These are phyloP conservation scores for Cinnamomum micranthum DNA, from an alignment of 164 flowering plant species.

Conservation along the genomic window DNA sequence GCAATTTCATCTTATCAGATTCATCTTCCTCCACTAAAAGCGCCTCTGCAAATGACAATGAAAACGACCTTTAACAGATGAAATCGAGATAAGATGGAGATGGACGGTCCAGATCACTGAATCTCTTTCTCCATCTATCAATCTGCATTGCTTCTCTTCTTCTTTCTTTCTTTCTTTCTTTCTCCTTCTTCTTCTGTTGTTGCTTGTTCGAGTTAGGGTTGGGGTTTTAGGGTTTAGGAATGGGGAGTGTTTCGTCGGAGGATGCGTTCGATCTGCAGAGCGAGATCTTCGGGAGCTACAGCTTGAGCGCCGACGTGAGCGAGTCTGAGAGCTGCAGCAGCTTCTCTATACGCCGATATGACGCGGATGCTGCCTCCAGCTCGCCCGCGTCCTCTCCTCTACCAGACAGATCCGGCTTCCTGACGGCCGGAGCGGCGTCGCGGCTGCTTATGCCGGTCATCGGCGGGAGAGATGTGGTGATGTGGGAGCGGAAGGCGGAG, in stretches of 20 bases:
- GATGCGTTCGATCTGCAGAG: slow-evolving; percentile 32
- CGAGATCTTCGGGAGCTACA: slow-evolving; percentile 41
- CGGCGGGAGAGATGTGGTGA: slow-evolving; percentile 35
- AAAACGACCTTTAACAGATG: background rate
- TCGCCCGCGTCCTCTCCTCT: slow-evolving; percentile 35
- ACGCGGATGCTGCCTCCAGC: slow-evolving; percentile 26
- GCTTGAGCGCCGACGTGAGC: slow-evolving; percentile 65
- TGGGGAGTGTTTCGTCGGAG: slow-evolving; percentile 43
- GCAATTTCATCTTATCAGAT: background rate
- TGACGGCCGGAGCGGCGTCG: slow-evolving; percentile 13
- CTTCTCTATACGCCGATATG: slow-evolving; percentile 27
- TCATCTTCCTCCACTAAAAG: background rate
- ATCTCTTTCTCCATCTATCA: background rate
- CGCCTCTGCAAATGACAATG: background rate
- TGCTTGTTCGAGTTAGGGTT: background rate
- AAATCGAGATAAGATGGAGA: background rate
- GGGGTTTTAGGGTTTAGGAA: slow-evolving; percentile 5
- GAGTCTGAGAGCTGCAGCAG: slow-evolving; percentile 59
- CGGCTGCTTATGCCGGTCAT: slow-evolving; percentile 30
- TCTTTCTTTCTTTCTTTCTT: too few species aligned
- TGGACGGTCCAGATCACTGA: background rate
- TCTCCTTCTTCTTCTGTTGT: background rate
- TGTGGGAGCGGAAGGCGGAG: slow-evolving; percentile 30
- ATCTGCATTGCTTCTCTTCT: background rate
- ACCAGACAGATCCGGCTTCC: slow-evolving; percentile 12